These are phyloP conservation scores for Capsicum rhomboideum DNA, from an alignment of 257 asterid species.

Conservation along the genomic window DNA sequence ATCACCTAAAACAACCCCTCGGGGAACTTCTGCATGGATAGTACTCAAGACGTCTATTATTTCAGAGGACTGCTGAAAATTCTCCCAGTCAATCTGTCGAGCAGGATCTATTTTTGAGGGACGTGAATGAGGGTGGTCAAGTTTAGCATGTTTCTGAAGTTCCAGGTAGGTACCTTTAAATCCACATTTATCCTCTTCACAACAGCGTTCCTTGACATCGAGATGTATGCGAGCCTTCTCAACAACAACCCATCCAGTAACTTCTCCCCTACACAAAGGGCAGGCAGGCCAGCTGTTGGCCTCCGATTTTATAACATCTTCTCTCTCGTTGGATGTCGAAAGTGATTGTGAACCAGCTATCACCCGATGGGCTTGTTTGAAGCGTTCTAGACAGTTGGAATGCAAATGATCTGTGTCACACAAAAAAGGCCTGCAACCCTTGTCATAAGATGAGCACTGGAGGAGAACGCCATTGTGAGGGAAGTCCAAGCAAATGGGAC, in stretches of 20 bases:
- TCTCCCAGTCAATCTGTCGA: constrained; percentile 84
- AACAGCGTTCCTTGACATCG: constrained; percentile 57
- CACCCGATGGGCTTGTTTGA: constrained; percentile 60
- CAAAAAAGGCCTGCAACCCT: constrained; percentile 74
- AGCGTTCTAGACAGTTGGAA: constrained; percentile 72
- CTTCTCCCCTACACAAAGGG: constrained; percentile 86
- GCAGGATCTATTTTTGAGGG: constrained; percentile 84
- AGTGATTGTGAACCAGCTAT: constrained; percentile 27
- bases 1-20: constrained; percentile 83
- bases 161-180: constrained; percentile 57
- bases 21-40: constrained; percentile 74
- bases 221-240: constrained; percentile 52
- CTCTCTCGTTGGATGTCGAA: constrained; percentile 17
- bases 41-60: constrained; percentile 77
- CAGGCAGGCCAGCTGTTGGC: constrained; percentile 45
- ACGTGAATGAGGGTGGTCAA: constrained; percentile 71
- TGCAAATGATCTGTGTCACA: constrained; percentile 77
- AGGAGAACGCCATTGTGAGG: constrained; percentile 88
- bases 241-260: constrained; percentile 62
- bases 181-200: constrained; percentile 65
- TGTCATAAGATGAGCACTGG: constrained; percentile 61
- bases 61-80: constrained; percentile 81
- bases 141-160: constrained; percentile 57
- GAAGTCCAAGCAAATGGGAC: constrained; percentile 78
- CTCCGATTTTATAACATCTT: constrained; percentile 14